phyloP scores from a whole-genome alignment of 306 rosid species.

The Dalbergia oliveri region DNA sequence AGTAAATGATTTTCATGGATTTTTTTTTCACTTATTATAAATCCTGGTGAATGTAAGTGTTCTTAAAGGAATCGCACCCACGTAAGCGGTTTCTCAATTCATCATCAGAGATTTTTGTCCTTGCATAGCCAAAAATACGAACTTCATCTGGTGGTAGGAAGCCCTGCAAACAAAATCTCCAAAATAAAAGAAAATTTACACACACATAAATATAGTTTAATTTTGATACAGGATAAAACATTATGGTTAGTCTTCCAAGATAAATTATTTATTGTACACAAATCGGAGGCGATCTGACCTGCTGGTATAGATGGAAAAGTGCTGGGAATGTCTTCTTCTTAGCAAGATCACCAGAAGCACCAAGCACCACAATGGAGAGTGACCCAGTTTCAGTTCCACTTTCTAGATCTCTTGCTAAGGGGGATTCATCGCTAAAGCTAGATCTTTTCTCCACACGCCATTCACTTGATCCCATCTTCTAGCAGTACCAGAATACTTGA shows the following conservation, averaged over 20 bases:
- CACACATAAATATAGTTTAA: no score
- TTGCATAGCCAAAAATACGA: constrained; percentile 95
- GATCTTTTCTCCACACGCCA: constrained; percentile 72
- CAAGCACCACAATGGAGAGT: constrained; percentile 88
- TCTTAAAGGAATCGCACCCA: constrained; percentile 60
- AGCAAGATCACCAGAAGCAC: constrained; percentile 99
- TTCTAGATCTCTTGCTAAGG: constrained; percentile 55
- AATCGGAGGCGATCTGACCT: constrained; percentile 55
- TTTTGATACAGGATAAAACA: no score
- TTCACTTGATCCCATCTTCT: constrained; percentile 66
- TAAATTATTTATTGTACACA: constrained; percentile 5
- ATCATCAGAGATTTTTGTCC: constrained; percentile 81
- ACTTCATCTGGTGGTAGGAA: constrained; percentile 79
- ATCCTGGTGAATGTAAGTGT: not conserved
- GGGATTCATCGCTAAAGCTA: constrained; percentile 51
- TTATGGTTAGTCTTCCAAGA: constrained; percentile 15
- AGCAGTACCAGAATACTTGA: constrained; percentile 39
- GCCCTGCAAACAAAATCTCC: constrained; percentile 64
- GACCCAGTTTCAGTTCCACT: constrained; percentile 69
- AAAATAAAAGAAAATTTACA: constrained; percentile 17
- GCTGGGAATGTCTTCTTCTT: constrained; percentile 99
- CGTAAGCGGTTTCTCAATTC: constrained; percentile 84
- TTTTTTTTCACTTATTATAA: not conserved
- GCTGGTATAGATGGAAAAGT: constrained; percentile 79
- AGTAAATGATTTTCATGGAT: constrained; percentile 15